Evolutionary conservation across 2,329 filamentous ascomycete genomes (phyloP), one percentile per base, ranked within the genome.

Genomic region (Daldinia eschscholtzii): DNA sequence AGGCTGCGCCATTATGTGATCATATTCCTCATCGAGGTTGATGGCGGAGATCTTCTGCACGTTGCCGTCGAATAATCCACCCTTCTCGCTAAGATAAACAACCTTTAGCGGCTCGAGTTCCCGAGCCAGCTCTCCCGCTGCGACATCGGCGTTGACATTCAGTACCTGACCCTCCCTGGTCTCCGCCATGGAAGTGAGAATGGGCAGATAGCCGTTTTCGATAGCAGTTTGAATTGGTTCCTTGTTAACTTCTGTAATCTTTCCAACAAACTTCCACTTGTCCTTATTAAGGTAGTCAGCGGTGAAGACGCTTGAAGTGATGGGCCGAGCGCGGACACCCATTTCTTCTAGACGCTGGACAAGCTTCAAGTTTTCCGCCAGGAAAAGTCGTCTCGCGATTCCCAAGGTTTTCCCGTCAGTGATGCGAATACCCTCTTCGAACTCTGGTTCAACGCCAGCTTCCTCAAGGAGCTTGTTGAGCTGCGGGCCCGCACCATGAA

Each of bases 41-140:
- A 98, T 98, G 67, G 92, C 93, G 5, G 95, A 97, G 77, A 98
- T 98, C 84, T 97, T 97, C 84, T 95, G 91, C 66, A 92, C 92
- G 71, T 97, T 93, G 67, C 94, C 94, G 79, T 98, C 93, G 82
- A 97, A 97, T 37, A 99, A 84, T 6, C 95, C 96, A 57, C 96
- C 96, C 87, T 98, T 98, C 84, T 99, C 96, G 4, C 94, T 97
- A n/a, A 98, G 87, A 80, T 98, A 99, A 67, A 99, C 94, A 69
- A 98, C 95, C 89, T 99, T 99, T 76, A 98, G 84, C 28, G 96
- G 96, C 81, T 98, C 91, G 61, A 99, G 85, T 64, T 92, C 89
- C 67, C 93, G 91, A 26, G 96, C 95, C 68, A 99, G 86, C 83
- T 98, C 95, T 72, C 94, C 94, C 33, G 96, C 96, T 39, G 95